Evolutionary conservation across 2,329 filamentous ascomycete genomes (phyloP).

Genomic region (Trichoderma brevicompactum): DNA sequence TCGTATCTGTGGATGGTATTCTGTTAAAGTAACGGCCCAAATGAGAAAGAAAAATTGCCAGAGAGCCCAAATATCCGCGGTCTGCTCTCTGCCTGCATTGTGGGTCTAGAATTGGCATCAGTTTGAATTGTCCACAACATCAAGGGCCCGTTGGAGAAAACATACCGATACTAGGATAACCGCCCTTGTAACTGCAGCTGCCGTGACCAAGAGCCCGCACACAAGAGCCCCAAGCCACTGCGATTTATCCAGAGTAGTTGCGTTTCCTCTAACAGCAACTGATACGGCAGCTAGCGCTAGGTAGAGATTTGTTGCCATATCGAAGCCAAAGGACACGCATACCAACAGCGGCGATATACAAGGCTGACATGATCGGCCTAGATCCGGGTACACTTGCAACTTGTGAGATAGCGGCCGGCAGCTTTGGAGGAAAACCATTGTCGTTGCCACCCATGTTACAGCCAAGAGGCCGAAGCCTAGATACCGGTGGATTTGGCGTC

Average conservation of each 20-base stretch:
- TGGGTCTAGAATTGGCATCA: background rate
- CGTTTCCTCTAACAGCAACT: background rate
- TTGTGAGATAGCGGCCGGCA: constrained; percentile 25
- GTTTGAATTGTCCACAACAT: background rate
- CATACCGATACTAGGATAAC: constrained; percentile 20
- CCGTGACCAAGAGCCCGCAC: constrained; percentile 13
- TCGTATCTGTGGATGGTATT: background rate
- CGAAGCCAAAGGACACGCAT: constrained; percentile 27
- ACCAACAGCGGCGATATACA: constrained; percentile 26
- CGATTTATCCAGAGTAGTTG: background rate
- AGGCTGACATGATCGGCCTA: constrained; percentile 21
- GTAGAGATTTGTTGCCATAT: constrained; percentile 15
- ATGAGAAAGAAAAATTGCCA: constrained; percentile 23
- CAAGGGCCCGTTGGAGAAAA: too few relatives aligned
- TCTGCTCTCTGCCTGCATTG: background rate
- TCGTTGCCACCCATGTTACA: constrained; percentile 18
- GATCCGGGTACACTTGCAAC: constrained; percentile 25
- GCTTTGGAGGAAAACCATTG: constrained; percentile 22
- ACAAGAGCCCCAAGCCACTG: background rate
- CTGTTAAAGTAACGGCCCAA: constrained; percentile 2
- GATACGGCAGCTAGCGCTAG: constrained; percentile 13
- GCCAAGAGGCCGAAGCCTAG: constrained; percentile 22
- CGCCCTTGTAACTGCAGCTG: constrained; percentile 10
- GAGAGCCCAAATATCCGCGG: constrained; percentile 5
- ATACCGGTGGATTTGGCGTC: constrained; percentile 3